A percentile compares a stretch with the other conserved stretches of the same genome.
Evolutionary conservation across 306 rosid genomes (phyloP).

Genomic region (Nissolia schottii): DNA sequence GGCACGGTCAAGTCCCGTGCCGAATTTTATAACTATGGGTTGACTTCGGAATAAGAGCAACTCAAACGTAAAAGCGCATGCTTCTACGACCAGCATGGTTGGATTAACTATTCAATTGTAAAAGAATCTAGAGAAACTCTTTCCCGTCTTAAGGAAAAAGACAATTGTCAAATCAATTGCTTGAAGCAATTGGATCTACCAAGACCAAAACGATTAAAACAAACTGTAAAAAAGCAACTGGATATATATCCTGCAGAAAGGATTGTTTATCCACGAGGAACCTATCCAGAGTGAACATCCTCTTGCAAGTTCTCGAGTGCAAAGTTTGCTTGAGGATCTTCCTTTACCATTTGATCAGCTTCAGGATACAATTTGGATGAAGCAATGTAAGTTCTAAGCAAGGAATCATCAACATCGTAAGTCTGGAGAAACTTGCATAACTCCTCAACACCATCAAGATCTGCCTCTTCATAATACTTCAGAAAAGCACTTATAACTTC

Average conservation of each 20-base stretch:
- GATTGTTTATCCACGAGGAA: not conserved
- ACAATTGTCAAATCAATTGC: conserved; percentile 2
- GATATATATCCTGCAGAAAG: not conserved
- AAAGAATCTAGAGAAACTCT: not conserved
- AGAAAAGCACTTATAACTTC: conserved; percentile 44
- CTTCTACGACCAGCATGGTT: not conserved
- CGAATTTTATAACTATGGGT: no score
- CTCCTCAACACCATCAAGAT: conserved; percentile 52
- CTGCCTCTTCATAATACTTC: conserved; percentile 57
- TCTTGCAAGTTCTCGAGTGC: not conserved
- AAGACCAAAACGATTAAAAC: no score
- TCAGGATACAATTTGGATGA: conserved; percentile 37
- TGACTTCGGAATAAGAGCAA: no score
- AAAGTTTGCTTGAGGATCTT: conserved; percentile 13
- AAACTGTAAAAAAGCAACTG: no score
- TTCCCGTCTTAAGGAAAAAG: not conserved
- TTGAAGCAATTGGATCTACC: not conserved
- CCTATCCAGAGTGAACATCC: not conserved
- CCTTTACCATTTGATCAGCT: conserved; percentile 34
- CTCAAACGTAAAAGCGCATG: no score
- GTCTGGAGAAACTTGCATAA: conserved; percentile 55
- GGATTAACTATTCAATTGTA: not conserved
- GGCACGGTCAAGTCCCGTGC: no score
- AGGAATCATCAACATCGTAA: conserved; percentile 41
- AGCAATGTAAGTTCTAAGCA: conserved; percentile 42